These are phyloP conservation scores for Epichloe typhina DNA, from an alignment of 2,329 filamentous ascomycete genomes.

Conservation along the genomic window DNA sequence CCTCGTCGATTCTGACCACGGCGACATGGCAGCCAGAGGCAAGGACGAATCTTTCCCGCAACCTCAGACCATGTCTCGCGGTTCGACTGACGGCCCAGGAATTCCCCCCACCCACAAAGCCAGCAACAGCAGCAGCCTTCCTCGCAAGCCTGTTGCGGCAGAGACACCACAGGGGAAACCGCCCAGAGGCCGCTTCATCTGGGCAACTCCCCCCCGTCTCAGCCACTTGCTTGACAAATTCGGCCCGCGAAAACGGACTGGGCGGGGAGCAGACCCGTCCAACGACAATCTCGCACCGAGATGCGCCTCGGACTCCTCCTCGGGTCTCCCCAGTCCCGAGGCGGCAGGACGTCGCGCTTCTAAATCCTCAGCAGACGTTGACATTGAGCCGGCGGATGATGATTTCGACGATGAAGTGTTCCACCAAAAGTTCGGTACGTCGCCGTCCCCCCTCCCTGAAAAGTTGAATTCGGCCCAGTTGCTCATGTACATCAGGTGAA, in stretches of 20 bases:
- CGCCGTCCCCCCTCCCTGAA: background rate
- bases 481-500: conserved; percentile 7
- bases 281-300: background rate
- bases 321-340: background rate
- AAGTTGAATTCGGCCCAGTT: background rate
- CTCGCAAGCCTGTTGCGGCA: background rate
- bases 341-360: background rate
- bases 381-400: background rate
- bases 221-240: background rate
- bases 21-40: background rate
- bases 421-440: conserved; percentile 19
- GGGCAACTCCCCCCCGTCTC: background rate
- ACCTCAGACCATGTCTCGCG: background rate
- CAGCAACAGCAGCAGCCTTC: background rate
- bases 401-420: conserved; percentile 16
- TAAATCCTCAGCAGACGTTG: background rate
- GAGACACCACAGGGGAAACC: background rate
- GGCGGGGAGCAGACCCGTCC: background rate
- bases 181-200: background rate
- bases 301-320: background rate
- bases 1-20: background rate
- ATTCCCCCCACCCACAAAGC: background rate
- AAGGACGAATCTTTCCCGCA: background rate
- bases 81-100: background rate
- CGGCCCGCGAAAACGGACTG: background rate